A percentile compares a stretch with the other conserved stretches of the same genome.
Conservation (phyloP, 1,139 yeast species). For the Geotrichum cucujoidarum region DNA sequence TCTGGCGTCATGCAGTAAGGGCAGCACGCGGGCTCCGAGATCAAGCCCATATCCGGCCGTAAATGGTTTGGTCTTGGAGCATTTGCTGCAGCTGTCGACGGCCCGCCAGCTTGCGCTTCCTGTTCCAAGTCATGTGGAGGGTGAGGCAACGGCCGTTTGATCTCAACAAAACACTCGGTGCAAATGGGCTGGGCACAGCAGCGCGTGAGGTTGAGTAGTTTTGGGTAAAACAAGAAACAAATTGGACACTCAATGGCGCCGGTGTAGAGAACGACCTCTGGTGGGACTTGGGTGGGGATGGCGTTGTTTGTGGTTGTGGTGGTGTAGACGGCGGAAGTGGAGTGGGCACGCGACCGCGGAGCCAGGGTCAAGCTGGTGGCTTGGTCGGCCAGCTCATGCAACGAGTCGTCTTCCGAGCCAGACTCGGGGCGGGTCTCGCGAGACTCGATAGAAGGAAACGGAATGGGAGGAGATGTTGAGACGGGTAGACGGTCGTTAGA, state of each 20-base stretch:
- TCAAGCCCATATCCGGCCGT: constrained; percentile 52
- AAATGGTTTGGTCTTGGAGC: not conserved
- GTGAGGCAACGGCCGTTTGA: constrained; percentile 87
- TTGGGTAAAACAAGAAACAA: constrained; percentile 83
- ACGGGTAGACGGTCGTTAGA: too few relatives aligned
- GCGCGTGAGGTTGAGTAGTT: constrained; percentile 67
- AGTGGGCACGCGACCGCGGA: constrained; percentile 15
- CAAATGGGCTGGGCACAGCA: constrained; percentile 94
- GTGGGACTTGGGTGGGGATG: not conserved
- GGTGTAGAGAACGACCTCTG: constrained; percentile 51
- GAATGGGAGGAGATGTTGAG: not conserved
- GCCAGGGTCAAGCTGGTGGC: not conserved
- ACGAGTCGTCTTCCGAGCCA: not conserved
- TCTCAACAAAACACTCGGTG: constrained; percentile 94
- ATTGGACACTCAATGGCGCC: constrained; percentile 84
- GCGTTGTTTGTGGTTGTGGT: not conserved
- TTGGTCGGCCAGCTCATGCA: not conserved
- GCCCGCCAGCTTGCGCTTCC: not conserved
- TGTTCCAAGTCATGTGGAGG: constrained; percentile 63
- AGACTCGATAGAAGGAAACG: not conserved
- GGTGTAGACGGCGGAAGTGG: not conserved
- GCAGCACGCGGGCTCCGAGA: constrained; percentile 84
- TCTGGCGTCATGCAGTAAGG: constrained; percentile 89
- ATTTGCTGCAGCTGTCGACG: not conserved
- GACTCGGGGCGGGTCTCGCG: not conserved